A percentile compares a stretch with the other conserved stretches of the same genome.
Evolutionary conservation across 768 basidiomycete genomes (phyloP).

Genomic region (Erythrobasidium yunnanense): DNA sequence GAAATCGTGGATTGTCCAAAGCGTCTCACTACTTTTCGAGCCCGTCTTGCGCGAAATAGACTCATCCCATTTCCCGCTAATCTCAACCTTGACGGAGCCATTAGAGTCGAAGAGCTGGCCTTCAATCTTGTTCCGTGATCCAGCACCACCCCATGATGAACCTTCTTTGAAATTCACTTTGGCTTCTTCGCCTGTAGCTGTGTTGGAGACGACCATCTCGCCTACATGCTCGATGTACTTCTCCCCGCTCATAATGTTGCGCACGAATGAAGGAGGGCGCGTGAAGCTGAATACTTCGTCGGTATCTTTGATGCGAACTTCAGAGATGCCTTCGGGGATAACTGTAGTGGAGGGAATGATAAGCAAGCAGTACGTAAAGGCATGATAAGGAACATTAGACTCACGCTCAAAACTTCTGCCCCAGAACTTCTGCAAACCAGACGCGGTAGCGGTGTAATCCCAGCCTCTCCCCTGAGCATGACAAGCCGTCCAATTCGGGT

Average conservation of each 20-base stretch:
- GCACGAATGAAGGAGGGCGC: constrained; percentile 32
- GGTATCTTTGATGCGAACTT: constrained; percentile 28
- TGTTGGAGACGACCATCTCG: constrained; percentile 30
- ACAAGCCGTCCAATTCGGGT: constrained; percentile 48
- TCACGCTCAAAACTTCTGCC: constrained; percentile 26
- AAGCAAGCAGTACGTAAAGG: not conserved
- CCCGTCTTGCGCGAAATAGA: constrained; percentile 59
- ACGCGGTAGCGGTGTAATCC: constrained; percentile 28
- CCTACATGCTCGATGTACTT: constrained; percentile 37
- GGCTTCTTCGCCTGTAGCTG: constrained; percentile 65
- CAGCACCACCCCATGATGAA: constrained; percentile 71
- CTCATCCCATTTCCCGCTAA: constrained; percentile 89
- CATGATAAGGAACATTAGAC: not conserved
- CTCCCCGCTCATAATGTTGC: constrained; percentile 36
- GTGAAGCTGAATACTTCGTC: constrained; percentile 28
- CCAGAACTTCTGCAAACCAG: constrained; percentile 35
- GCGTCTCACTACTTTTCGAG: constrained; percentile 50
- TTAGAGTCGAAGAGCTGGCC: constrained; percentile 61
- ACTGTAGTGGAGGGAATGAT: too few species aligned
- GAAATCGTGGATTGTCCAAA: constrained; percentile 45
- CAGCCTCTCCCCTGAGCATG: constrained; percentile 27
- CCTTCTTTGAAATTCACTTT: constrained; percentile 78
- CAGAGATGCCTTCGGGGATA: constrained; percentile 21
- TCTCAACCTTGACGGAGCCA: constrained; percentile 65
- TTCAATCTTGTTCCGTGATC: constrained; percentile 73